Evolutionary conservation across 176 grass and related monocot genomes (phyloP).

Genomic region (Carex myosuroides): DNA sequence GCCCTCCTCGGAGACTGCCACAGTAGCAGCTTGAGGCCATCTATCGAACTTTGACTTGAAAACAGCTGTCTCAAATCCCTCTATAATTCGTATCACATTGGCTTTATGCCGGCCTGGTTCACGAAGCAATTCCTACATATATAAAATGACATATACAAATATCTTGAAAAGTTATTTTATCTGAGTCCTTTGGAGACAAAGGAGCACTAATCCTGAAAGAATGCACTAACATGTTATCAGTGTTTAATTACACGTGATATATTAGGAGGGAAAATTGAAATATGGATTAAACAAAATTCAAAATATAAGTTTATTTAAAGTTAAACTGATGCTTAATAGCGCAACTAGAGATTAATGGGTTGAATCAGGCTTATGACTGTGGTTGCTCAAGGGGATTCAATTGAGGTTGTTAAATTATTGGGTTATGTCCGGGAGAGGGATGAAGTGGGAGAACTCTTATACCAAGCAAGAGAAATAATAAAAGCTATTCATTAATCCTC

Average conservation of each 20-base stretch:
- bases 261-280: neutral
- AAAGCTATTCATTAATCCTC: neutral
- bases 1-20: slow-evolving; percentile 84
- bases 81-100: slow-evolving; percentile 83
- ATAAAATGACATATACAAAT: neutral
- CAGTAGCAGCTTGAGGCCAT: slow-evolving; percentile 93
- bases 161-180: neutral
- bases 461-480: neutral
- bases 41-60: slow-evolving; percentile 85
- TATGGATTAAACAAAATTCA: neutral
- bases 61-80: slow-evolving; percentile 86
- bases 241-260: neutral
- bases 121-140: slow-evolving; percentile 65
- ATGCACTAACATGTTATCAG: neutral
- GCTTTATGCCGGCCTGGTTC: slow-evolving; percentile 50
- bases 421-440: neutral
- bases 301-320: neutral
- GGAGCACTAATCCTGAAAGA: neutral
- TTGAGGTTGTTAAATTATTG: neutral
- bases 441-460: neutral
- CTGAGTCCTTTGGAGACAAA: neutral
- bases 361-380: neutral
- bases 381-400: neutral
- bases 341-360: neutral
- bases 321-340: neutral